Percentiles rank a stretch among this genome's conserved stretches.
Conservation (phyloP, 345 rosid species). For the Geranium rotundifolium region DNA sequence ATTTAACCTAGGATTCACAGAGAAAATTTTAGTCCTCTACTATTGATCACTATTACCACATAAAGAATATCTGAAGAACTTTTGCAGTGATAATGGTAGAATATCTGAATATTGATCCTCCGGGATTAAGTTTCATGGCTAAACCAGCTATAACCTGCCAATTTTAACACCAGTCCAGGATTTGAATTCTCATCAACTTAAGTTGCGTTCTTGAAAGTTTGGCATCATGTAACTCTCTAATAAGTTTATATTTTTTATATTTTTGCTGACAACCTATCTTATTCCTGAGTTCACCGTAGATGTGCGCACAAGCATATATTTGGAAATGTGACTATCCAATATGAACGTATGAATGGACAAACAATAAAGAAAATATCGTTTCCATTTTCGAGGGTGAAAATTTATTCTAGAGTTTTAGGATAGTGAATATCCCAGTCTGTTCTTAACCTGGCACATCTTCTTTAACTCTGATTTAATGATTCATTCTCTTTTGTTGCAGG, state of each 20-base stretch:
- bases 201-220: neutral
- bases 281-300: neutral
- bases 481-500: constrained; percentile 25
- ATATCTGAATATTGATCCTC: no score
- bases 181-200: neutral
- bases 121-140: no score
- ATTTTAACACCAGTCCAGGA: no score
- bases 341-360: neutral
- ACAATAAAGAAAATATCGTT: no score
- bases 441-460: neutral
- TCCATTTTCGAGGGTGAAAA: neutral
- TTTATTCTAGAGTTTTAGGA: no score
- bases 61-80: no score
- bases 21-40: no score
- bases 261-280: no score
- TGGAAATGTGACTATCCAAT: neutral
- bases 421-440: neutral
- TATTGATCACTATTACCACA: no score
- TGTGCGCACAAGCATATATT: neutral
- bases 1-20: neutral
- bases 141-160: no score
- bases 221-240: neutral
- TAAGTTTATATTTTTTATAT: no score
- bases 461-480: neutral
- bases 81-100: no score